Evolutionary conservation across 129 eudicot species (phyloP), one percentile per base, ranked within the genome.

Genomic region (Saposhnikovia divaricata): DNA sequence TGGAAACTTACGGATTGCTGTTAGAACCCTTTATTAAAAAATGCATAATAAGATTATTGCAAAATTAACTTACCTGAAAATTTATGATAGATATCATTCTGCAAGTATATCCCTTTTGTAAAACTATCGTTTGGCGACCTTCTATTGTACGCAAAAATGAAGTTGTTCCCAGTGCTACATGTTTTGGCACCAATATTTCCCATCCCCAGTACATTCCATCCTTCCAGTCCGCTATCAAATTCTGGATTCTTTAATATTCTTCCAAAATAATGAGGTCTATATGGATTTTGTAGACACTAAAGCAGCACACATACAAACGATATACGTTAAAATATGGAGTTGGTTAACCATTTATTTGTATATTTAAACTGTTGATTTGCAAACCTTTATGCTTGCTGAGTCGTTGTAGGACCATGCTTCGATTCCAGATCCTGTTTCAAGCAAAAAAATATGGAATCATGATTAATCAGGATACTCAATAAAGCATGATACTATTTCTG

Each of bases 231-330:
- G n/a, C n/a, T n/a, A n/a, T n/a, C n/a, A n/a, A n/a, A n/a, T n/a
- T 74, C 76, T 28, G 90, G 82, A 73, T 87, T 84, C 25, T 9
- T 4, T 10, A 84, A 25, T 14, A 84, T 50, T 9, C 90, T 86
- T 57, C 90, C 90, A 6, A 57, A 45, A 77, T 87, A 84, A 44
- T 68, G 88, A 76, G 84, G 78, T 21, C 43, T 76, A 78, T 59
- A 25, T 9, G 88, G 84, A 37, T 84, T 71, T 11, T 39, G 82
- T 50, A 87, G n/a, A 53, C 90, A 87, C 90, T 87, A 75, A 43
- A 86, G 66, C 51, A 43, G 53, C 42, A 75, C 31, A 55, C 19
- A 21, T 53, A 48, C 4, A 48, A 48, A 48, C 4, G 19, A 48
- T 15, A 13, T 12, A 14, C 55, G 14, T 48, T 15, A 48, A 71